A percentile compares a stretch with the other conserved stretches of the same genome.
phyloP scores from a whole-genome alignment of 768 basidiomycete genomes.

The Podaxis sp. region DNA sequence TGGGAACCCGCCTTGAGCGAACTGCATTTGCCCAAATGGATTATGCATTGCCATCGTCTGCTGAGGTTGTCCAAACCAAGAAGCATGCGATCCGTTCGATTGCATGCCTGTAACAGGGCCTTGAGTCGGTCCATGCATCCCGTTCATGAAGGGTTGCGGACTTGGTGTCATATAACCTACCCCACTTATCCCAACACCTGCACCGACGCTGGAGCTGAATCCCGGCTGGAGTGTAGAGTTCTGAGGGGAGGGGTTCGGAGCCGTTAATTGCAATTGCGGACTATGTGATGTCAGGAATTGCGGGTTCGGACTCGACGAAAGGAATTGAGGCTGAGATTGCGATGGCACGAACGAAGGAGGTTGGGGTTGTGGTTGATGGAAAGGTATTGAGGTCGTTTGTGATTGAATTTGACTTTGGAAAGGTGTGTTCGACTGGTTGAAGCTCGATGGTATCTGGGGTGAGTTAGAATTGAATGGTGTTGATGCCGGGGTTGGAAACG shows the following conservation, averaged over 20 bases:
- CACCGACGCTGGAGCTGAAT: constrained; percentile 15
- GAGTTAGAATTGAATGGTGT: constrained; percentile 23
- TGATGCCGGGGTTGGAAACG: constrained; percentile 15
- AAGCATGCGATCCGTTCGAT: constrained; percentile 18
- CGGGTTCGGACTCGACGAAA: constrained; percentile 29
- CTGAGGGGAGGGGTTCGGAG: not conserved
- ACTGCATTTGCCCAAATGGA: constrained; percentile 19
- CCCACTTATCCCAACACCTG: constrained; percentile 20
- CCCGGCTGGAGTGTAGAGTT: constrained; percentile 2
- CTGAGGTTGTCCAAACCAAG: constrained; percentile 27
- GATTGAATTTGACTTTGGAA: constrained; percentile 16
- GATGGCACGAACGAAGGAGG: constrained; percentile 20
- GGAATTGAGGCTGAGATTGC: constrained; percentile 29
- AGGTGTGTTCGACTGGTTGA: constrained; percentile 16
- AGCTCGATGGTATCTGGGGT: constrained; percentile 19
- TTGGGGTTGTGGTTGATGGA: constrained; percentile 27
- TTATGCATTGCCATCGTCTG: constrained; percentile 18
- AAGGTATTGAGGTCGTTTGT: constrained; percentile 19
- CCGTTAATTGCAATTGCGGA: constrained; percentile 27
- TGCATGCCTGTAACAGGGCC: constrained; percentile 28
- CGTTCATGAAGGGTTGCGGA: constrained; percentile 32
- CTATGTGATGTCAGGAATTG: constrained; percentile 32
- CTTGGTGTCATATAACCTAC: constrained; percentile 24
- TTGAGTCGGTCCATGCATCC: constrained; percentile 27
- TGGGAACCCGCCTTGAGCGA: constrained; percentile 22